Evolutionary conservation across 2,329 filamentous ascomycete species (phyloP).

Genomic region (Sclerotinia minor): DNA sequence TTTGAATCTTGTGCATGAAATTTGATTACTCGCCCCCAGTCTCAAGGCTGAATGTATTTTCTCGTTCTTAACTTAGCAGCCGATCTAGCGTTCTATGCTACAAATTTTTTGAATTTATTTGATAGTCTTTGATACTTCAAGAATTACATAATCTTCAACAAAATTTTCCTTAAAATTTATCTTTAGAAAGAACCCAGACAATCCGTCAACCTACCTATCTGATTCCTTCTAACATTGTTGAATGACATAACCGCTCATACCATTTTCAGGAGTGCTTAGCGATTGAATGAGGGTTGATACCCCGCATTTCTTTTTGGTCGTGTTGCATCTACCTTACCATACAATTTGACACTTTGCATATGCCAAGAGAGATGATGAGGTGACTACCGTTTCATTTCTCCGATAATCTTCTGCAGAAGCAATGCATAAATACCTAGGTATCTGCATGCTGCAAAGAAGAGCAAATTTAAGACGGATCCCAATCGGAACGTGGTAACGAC

Average conservation of each 20-base stretch:
- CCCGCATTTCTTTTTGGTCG: not conserved
- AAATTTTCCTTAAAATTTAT: not conserved
- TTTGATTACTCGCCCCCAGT: too few species aligned
- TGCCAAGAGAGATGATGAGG: too few species aligned
- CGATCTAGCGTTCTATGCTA: not conserved
- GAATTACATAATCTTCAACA: fast-evolving
- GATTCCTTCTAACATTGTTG: not conserved
- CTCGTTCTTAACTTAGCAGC: too few species aligned
- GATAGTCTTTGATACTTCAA: not conserved
- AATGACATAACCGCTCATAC: not conserved
- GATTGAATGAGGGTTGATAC: not conserved
- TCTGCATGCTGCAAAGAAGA: too few species aligned
- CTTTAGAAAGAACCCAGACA: not conserved
- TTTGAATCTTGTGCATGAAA: not conserved
- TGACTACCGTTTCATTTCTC: not conserved
- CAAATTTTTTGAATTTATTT: not conserved
- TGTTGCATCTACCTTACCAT: not conserved
- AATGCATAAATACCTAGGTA: too few species aligned
- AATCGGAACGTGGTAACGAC: too few species aligned
- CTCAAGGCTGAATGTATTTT: not conserved
- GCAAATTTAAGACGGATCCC: too few species aligned
- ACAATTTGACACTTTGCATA: not conserved
- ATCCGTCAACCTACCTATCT: not conserved
- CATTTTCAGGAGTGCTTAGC: slow-evolving; percentile 6
- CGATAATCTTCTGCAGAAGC: too few species aligned